Base-by-base conservation (phyloP, 495 filamentous ascomycete genomes). In the Aspergillus cristatus region DNA sequence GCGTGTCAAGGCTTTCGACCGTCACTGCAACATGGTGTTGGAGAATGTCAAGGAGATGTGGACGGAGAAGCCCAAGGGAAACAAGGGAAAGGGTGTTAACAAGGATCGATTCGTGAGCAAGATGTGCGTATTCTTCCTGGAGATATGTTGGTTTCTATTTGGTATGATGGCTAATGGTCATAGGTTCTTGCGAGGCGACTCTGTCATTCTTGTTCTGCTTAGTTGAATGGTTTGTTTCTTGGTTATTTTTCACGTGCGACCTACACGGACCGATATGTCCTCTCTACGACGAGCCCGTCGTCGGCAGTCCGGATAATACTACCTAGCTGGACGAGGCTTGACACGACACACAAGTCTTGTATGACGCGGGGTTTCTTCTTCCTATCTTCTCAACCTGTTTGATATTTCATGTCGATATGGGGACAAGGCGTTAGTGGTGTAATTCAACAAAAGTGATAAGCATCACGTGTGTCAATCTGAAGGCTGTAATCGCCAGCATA, bases 31-130 rank as follows among this genome's bases (percentile, higher is more conserved):
- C 66, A 93, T 94, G 88, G 84, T 95, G n/a, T 66, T 94, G 24
- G 88, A 95, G 75, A 93, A 93, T 48, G 86, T 90, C 25, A 98
- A 97, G 72, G 91, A 98, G 71, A 97, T 98, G 88, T 98, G 91
- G 91, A 95, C 87, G 4, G 91, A 98, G 68, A 87, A 81, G 38
- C 89, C 91, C 25, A 76, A 84, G 46, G 86, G 86, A 17, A 83
- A 84, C 67, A 89, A 87, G 67, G 86, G 90, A 37, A 77, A 82
- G 58, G 82, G 86, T 22, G 84, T 95, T 26, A 97, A 98, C 66
- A 96, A 96, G 75, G 91, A 98, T 63, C 72, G 93, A 20, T 98
- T 96, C 63, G 88, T 97, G 51, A 94, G 86, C 73, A 98, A 98
- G 71, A 87, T 98, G 91, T 94, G 58, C 41, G 82, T 70, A 7